phyloP scores from a whole-genome alignment of 2,329 filamentous ascomycete species.

The Xylaria sp. region DNA sequence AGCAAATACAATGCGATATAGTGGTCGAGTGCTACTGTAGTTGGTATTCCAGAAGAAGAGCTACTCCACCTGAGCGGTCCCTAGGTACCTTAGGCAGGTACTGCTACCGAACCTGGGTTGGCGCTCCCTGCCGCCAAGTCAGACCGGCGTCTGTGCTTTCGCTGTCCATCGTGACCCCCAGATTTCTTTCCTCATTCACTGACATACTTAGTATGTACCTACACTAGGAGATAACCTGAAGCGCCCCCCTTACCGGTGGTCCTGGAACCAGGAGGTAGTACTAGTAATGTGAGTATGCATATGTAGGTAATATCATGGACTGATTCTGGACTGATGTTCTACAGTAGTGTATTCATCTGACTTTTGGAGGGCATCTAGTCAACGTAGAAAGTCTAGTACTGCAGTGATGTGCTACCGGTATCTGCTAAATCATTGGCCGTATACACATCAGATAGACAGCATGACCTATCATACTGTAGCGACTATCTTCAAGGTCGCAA shows the following conservation, averaged over 20 bases:
- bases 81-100: neutral
- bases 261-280: neutral
- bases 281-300: neutral
- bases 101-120: constrained; percentile 12
- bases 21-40: constrained; percentile 1
- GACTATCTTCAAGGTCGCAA: constrained; percentile 15
- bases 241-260: constrained; percentile 10
- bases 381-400: neutral
- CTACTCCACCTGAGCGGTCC: too few species aligned
- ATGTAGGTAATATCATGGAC: constrained; percentile 4
- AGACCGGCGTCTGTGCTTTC: constrained; percentile 37
- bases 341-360: neutral
- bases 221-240: constrained; percentile 4
- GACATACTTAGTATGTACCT: neutral
- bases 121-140: constrained; percentile 32
- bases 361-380: constrained; percentile 7
- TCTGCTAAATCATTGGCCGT: constrained; percentile 1
- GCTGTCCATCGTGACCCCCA: constrained; percentile 39
- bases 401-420: neutral
- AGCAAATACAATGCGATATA: constrained; percentile 24
- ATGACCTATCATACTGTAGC: constrained; percentile 14
- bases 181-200: constrained; percentile 23
- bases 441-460: neutral
- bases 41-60: neutral
- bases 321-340: constrained; percentile 5